Conservation (phyloP, 805 yeast species). For the Metschnikowia noctiluminum region DNA sequence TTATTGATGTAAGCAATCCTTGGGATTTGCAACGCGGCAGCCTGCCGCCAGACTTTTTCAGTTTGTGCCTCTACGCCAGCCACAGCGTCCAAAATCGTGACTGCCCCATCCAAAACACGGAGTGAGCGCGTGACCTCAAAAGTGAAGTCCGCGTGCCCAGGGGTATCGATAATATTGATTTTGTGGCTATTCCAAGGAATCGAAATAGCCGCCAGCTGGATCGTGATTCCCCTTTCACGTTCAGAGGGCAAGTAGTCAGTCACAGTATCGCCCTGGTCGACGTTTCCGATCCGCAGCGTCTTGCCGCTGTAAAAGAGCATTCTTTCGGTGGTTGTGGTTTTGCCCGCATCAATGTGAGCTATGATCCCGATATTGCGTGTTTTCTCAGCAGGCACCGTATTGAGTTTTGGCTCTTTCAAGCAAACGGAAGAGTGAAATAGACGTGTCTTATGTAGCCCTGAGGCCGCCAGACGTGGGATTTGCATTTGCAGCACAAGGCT, state of each 20-base stretch:
- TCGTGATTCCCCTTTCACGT: slow-evolving; percentile 89
- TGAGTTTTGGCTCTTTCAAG: slow-evolving; percentile 18
- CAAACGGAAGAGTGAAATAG: background rate
- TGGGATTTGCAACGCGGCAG: slow-evolving; percentile 65
- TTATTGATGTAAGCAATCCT: slow-evolving; percentile 80
- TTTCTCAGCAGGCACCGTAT: slow-evolving; percentile 28
- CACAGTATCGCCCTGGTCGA: slow-evolving; percentile 94
- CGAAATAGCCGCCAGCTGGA: slow-evolving; percentile 93
- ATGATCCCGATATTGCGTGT: slow-evolving; percentile 91
- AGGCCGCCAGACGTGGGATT: background rate
- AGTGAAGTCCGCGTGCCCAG: slow-evolving; percentile 97
- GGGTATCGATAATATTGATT: slow-evolving; percentile 91
- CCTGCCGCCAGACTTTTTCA: slow-evolving; percentile 94
- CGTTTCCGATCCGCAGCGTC: slow-evolving; percentile 80
- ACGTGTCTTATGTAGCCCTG: background rate
- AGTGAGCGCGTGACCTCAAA: slow-evolving; percentile 90
- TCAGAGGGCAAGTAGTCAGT: slow-evolving; percentile 91
- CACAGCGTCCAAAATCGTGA: slow-evolving; percentile 88
- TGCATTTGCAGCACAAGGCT: background rate
- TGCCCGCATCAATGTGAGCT: slow-evolving; percentile 99
- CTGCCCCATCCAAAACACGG: slow-evolving; percentile 91
- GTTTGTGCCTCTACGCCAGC: slow-evolving; percentile 99
- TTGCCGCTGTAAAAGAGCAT: slow-evolving; percentile 89
- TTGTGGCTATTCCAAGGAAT: slow-evolving; percentile 77
- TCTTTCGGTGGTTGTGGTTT: slow-evolving; percentile 95